Percentiles rank a stretch among this genome's conserved stretches.
Evolutionary conservation across 805 yeast genomes (phyloP).

Genomic region (Yarrowia keelungensis): DNA sequence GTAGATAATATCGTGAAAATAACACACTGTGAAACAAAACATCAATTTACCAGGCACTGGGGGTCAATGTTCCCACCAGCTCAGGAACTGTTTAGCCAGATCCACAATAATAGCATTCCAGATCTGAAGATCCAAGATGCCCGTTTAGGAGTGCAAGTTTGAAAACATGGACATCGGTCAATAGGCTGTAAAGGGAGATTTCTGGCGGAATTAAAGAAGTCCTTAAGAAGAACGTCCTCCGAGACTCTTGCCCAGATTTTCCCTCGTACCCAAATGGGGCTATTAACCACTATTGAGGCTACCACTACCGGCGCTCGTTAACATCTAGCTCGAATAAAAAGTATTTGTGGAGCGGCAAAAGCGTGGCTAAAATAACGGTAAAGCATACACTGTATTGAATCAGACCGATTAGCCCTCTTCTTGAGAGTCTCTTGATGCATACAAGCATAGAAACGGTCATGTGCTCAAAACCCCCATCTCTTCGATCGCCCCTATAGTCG

Average conservation of each 20-base stretch:
- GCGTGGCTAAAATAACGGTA: slow-evolving; percentile 12
- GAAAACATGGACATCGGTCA: too few species aligned
- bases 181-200: too few species aligned
- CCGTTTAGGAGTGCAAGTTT: too few species aligned
- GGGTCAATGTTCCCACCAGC: background rate
- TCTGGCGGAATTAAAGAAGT: too few species aligned
- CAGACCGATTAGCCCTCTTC: background rate
- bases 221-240: background rate
- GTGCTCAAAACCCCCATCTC: too few species aligned
- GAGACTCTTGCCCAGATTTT: background rate
- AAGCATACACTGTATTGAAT: background rate
- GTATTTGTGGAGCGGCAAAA: background rate
- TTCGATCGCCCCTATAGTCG: too few species aligned
- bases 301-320: too few species aligned
- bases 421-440: background rate
- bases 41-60: background rate
- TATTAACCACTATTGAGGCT: too few species aligned
- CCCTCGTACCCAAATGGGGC: too few species aligned
- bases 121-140: background rate
- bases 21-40: background rate
- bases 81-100: too few species aligned
- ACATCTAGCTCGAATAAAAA: background rate
- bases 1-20: too few species aligned
- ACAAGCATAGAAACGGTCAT: background rate
- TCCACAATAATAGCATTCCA: background rate